Evolutionary conservation across 2,329 filamentous ascomycete genomes (phyloP), one percentile per base, ranked within the genome.

Genomic region (Zymoseptoria ardabiliae): DNA sequence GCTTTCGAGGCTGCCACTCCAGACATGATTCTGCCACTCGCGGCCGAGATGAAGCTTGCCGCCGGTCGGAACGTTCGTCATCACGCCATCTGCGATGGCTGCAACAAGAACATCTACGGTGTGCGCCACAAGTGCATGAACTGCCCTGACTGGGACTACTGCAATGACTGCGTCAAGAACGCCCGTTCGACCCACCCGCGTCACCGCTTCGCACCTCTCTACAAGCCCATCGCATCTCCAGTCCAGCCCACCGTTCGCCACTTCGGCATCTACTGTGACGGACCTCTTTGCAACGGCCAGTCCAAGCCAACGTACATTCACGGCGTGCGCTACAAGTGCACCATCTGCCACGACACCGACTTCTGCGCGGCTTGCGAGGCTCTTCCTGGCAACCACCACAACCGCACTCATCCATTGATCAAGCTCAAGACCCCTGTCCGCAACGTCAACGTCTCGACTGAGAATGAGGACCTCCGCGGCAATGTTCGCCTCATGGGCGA

Each of bases 131-230:
- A 99, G 82, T 99, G 94, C 74, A 81, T 97, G 65, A 87, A 91
- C 73, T 99, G 94, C 79, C 94, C 95, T 50, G 94, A 99, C 75
- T 99, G 91, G 89, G 94, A 99, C 71, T 97, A 90, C 77, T 99
- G 94, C 79, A 81, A 82, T 22, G 79, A 84, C 8, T 99, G 95
- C 75, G 75, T 90, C 60, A 76, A 81, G 68, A 84, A 81, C 65
- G 87, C 90, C 51, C 75, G 77, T 61, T 81, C 85, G 68, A 85
- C 82, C 54, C 95, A 99, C 73, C 85, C 90, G 19, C 81, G 83
- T 58, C 94, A 99, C 75, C 89, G 92, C 66, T 97, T 99, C 71
- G 90, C 90, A 11, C 85, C 91, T 50, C 83, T 99, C 66, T 96
- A 94, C 70, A 88, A 91, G 68, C 84, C 88, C 20, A 79, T 90